Conservation (phyloP, 2,329 filamentous ascomycete genomes). For the Thermothelomyces thermophilus region DNA sequence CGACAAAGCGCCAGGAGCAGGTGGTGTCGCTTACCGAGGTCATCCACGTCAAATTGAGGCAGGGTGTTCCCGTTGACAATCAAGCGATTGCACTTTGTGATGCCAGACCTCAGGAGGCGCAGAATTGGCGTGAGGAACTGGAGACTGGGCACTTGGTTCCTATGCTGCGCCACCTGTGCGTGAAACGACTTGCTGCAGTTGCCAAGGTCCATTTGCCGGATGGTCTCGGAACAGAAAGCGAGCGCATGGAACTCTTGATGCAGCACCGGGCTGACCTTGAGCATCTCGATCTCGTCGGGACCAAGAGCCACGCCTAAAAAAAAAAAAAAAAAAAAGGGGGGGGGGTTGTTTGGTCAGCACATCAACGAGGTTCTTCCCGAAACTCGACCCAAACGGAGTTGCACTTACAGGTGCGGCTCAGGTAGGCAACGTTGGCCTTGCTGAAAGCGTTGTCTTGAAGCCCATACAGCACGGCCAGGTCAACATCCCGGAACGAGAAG, state of each 20-base stretch:
- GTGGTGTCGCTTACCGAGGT: constrained; percentile 36
- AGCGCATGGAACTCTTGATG: constrained; percentile 52
- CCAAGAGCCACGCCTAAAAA: constrained; percentile 39
- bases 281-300: constrained; percentile 41
- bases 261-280: constrained; percentile 45
- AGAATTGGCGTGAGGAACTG: constrained; percentile 38
- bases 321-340: too few relatives aligned
- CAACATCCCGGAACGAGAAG: constrained; percentile 48
- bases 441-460: constrained; percentile 38
- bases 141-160: constrained; percentile 14
- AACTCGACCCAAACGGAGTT: background rate
- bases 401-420: constrained; percentile 45
- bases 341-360: too few relatives aligned
- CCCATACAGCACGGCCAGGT: constrained; percentile 38
- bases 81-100: constrained; percentile 47
- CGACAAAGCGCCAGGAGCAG: background rate
- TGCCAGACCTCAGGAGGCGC: constrained; percentile 34
- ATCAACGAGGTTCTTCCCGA: background rate
- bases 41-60: constrained; percentile 40
- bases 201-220: constrained; percentile 48
- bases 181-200: constrained; percentile 32
- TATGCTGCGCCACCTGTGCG: constrained; percentile 7
- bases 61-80: constrained; percentile 45
- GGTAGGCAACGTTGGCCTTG: constrained; percentile 43
- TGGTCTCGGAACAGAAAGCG: constrained; percentile 48